Evolutionary conservation across 2,329 filamentous ascomycete genomes (phyloP).

Genomic region (Drechmeria coniospora): DNA sequence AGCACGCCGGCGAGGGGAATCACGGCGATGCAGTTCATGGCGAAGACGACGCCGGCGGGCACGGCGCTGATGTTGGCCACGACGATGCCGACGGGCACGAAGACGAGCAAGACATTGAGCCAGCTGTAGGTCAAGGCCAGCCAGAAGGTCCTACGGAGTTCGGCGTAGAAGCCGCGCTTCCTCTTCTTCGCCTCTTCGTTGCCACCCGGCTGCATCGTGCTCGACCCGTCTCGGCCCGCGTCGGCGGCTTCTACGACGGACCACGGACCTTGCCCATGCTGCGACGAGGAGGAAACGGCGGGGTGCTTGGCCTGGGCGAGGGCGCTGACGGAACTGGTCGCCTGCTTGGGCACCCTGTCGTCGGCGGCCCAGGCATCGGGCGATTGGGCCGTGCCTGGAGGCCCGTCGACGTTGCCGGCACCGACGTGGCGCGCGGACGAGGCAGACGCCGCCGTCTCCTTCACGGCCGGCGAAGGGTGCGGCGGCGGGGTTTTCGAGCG

Average conservation of each 20-base stretch:
- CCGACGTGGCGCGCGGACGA: constrained; percentile 1
- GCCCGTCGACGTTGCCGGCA: constrained; percentile 2
- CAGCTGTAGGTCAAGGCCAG: constrained; percentile 57
- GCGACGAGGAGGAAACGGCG: constrained; percentile 27
- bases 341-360: constrained; percentile 8
- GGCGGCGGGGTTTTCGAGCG: constrained; percentile 19
- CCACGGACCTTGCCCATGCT: constrained; percentile 40
- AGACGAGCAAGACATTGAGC: constrained; percentile 62
- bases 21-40: constrained; percentile 61
- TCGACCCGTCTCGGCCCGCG: no score
- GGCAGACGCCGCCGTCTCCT: constrained; percentile 1
- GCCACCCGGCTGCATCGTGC: constrained; percentile 10
- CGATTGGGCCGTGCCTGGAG: constrained; percentile 3
- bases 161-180: constrained; percentile 28
- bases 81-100: constrained; percentile 64
- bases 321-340: constrained; percentile 12
- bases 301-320: constrained; percentile 7
- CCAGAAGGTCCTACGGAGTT: constrained; percentile 33
- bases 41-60: constrained; percentile 50
- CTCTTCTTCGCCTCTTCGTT: constrained; percentile 12
- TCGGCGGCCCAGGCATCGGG: constrained; percentile 4
- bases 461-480: constrained; percentile 3
- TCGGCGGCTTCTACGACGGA: constrained; percentile 33
- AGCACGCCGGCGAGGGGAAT: constrained; percentile 59
- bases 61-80: constrained; percentile 37